A percentile compares a stretch with the other conserved stretches of the same genome.
Conservation (phyloP, 805 yeast genomes). For the Torulaspora gathmanii region DNA sequence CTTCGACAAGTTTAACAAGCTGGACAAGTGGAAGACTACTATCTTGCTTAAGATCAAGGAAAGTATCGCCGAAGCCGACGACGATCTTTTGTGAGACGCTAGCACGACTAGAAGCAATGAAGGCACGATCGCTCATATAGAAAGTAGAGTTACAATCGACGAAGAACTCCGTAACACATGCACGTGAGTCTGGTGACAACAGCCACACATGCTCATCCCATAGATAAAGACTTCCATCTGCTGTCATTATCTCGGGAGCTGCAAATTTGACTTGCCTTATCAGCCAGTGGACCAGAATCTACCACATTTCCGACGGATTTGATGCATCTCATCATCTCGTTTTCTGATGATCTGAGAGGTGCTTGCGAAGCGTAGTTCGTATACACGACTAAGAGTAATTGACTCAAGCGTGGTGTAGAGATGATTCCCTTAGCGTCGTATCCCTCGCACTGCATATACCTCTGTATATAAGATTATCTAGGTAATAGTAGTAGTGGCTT, state of each 20-base stretch:
- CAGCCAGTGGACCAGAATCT: background rate
- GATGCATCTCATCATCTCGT: background rate
- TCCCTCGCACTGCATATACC: background rate
- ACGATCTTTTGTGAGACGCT: conserved; percentile 41
- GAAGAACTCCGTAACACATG: background rate
- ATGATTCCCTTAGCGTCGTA: conserved; percentile 11
- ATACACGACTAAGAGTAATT: background rate
- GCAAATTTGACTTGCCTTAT: background rate
- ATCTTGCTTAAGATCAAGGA: conserved; percentile 78
- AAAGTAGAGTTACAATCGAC: background rate
- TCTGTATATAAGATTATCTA: background rate
- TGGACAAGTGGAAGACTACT: conserved; percentile 88
- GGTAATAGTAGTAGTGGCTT: background rate
- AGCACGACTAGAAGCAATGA: background rate
- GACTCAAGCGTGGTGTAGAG: conserved; percentile 12
- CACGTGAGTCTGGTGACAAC: background rate
- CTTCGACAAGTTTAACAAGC: conserved; percentile 79
- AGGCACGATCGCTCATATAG: background rate
- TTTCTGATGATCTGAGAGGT: background rate
- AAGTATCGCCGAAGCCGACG: conserved; percentile 65
- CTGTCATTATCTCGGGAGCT: too few relatives aligned
- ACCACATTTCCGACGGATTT: background rate
- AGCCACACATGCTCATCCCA: too few relatives aligned
- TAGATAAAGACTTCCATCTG: too few relatives aligned
- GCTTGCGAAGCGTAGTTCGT: background rate